These are phyloP conservation scores for Blepharisma japonicum DNA, from an alignment of 73 alveolate genomes.

Conservation along the genomic window DNA sequence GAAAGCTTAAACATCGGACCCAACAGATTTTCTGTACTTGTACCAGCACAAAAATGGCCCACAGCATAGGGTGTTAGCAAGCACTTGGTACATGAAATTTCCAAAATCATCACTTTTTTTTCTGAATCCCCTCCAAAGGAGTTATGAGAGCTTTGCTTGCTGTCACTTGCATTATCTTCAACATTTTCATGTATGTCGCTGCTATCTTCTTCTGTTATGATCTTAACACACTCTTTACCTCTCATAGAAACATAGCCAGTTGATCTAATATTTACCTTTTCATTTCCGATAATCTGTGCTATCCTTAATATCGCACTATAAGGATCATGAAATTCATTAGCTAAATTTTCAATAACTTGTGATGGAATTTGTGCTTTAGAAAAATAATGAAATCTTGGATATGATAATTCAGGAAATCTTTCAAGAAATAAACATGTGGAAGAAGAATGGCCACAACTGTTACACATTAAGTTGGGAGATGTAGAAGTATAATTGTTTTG, in stretches of 20 bases:
- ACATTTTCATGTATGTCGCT: background rate
- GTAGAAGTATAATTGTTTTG: background rate
- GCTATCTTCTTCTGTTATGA: background rate
- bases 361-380: background rate
- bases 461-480: background rate
- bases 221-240: background rate
- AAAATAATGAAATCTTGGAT: background rate
- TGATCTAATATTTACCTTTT: background rate
- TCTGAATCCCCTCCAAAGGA: background rate
- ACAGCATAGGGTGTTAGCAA: background rate
- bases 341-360: background rate
- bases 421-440: background rate
- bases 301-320: background rate
- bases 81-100: background rate
- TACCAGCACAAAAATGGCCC: background rate
- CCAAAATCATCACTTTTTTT: background rate
- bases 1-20: background rate
- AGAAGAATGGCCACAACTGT: constrained; percentile 3
- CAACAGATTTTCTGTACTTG: background rate
- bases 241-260: background rate
- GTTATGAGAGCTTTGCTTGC: background rate
- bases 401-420: background rate
- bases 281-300: background rate
- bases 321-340: background rate
- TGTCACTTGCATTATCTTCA: background rate